Evolutionary conservation across 495 filamentous ascomycete genomes (phyloP), one percentile per base, ranked within the genome.

Genomic region (Saxophila tyrrhenica): DNA sequence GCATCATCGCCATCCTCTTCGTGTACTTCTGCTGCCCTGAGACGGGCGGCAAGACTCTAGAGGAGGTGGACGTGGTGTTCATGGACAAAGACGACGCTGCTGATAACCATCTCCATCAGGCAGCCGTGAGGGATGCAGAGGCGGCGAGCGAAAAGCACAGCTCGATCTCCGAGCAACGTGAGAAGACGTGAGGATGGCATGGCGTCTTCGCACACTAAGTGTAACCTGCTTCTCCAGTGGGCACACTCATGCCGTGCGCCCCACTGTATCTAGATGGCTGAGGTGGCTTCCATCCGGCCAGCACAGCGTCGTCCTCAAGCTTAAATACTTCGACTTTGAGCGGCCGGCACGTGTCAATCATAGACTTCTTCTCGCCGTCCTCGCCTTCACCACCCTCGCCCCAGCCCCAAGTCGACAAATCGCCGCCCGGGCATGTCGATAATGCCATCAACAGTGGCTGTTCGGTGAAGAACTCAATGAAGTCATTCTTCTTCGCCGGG

Each of bases 391-490:
- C 77, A 58, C 81, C 79, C 55, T 76, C 79, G 23, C 80, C 83
- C 75, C 85, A 89, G 0, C 83, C 84, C 83, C 84, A 87, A 25
- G 80, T 72, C 1, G 80, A 85, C 29, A 90, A 70, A 64, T 92
- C 86, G 7, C 77, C 76, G 25, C 76, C 73, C 42, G 75, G 77
- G 57, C 75, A 79, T 11, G 76, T 73, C 60, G 82, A 86, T 57
- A 92, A 64, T 3, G 84, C 86, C 66, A 84, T 86, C 5, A 92
- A 69, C 13, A 89, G 65, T 64, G 86, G 81, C 50, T 82, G 76
- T 65, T 92, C 86, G 1, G 85, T 81, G 58, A 90, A 79, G 69
- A 89, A 87, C 64, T 87, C 83, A 57, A 89, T 81, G 48, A 75
- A 84, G 52, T 87, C 83, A 1, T 76, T 81, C 45, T 69, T 52